Evolutionary conservation across 2,329 filamentous ascomycete species (phyloP).

Genomic region (Cladosporium sp.): DNA sequence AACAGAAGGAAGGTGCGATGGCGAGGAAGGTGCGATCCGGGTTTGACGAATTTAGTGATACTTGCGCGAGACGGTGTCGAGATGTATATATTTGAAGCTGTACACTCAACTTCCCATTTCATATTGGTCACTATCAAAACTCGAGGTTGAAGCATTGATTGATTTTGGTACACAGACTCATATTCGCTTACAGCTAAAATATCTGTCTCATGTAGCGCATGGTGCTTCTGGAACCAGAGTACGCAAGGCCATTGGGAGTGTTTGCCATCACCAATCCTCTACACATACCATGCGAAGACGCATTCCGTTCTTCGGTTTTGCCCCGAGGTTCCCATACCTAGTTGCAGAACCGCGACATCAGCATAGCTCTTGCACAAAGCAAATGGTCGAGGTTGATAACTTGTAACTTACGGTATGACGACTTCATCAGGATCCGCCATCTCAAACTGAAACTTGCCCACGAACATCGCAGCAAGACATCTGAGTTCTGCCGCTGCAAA

Average conservation of each 20-base stretch:
- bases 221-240: too few species aligned
- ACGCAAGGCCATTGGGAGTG: too few species aligned
- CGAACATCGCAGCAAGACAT: conserved; percentile 28
- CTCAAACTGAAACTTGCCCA: conserved; percentile 22
- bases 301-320: not conserved
- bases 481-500: conserved; percentile 34
- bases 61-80: too few species aligned
- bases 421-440: not conserved
- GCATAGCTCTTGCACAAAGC: not conserved
- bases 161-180: not conserved
- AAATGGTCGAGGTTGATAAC: too few species aligned
- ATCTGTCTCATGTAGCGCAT: too few species aligned
- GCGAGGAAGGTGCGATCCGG: too few species aligned
- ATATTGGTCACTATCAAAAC: too few species aligned
- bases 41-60: too few species aligned
- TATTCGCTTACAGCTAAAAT: not conserved
- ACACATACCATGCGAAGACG: not conserved
- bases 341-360: not conserved
- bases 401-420: not conserved
- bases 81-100: too few species aligned
- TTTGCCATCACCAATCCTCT: not conserved
- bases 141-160: too few species aligned
- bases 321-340: not conserved
- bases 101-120: too few species aligned
- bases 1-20: not conserved